Percentiles rank a stretch among this genome's conserved stretches.
These are phyloP conservation scores for Amphibolis antarctica DNA, from an alignment of 106 monocot species.

Conservation along the genomic window DNA sequence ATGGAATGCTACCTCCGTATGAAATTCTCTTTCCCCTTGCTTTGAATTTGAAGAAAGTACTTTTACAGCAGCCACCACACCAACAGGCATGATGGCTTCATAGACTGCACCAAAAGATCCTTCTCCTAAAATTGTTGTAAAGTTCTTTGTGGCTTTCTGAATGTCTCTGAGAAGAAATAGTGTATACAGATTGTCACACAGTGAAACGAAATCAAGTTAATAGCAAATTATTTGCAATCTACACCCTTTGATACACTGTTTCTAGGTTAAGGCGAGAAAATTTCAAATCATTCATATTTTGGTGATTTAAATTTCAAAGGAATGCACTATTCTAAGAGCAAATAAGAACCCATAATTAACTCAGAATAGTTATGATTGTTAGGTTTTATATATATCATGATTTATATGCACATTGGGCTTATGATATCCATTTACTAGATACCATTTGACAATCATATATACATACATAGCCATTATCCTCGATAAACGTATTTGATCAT, in stretches of 20 bases:
- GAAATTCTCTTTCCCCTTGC: conserved; percentile 93
- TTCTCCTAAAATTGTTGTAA: conserved; percentile 79
- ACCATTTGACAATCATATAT: too few species aligned
- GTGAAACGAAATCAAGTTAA: not conserved
- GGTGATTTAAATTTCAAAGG: too few species aligned
- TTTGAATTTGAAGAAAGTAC: conserved; percentile 72
- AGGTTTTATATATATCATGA: too few species aligned
- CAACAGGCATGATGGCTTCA: conserved; percentile 64
- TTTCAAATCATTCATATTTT: not conserved
- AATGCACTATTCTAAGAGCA: too few species aligned
- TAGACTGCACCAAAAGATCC: conserved; percentile 95
- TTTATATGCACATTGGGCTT: too few species aligned
- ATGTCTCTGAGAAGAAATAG: conserved; percentile 44
- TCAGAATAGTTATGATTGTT: too few species aligned
- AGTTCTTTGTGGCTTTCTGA: conserved; percentile 80
- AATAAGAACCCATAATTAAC: too few species aligned
- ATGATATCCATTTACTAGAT: too few species aligned
- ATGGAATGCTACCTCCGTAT: conserved; percentile 60
- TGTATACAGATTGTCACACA: too few species aligned
- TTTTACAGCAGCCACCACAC: conserved; percentile 79
- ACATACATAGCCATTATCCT: too few species aligned
- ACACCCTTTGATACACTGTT: not conserved
- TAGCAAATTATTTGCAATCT: not conserved
- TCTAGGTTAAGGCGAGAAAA: not conserved
- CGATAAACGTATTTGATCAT: too few species aligned